Evolutionary conservation across 495 filamentous ascomycete species (phyloP), one percentile per base, ranked within the genome.

Genomic region (Neurospora cerealis): DNA sequence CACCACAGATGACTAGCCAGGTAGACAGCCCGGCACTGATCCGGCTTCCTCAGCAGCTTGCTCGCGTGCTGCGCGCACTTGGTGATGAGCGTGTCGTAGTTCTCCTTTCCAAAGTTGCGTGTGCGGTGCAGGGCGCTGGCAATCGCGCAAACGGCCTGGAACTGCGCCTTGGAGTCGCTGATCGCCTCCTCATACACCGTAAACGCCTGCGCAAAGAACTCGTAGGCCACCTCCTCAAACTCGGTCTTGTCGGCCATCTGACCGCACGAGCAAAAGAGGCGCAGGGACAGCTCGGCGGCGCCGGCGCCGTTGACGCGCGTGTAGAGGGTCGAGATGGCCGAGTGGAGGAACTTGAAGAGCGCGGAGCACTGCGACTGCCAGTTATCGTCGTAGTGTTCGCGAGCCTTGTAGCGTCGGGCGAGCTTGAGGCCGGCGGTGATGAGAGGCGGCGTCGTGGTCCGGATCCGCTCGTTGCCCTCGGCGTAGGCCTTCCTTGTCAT

Each of bases 171-270:
- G 17, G 93, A 97, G 80, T 99, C 96, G 72, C 93, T 95, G 73
- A 99, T 92, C 2, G 92, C 89, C 82, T 98, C 96, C 79, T 99
- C 96, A 80, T 99, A 99, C 39, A 98, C 93, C 0, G 96, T 98
- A 75, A 99, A 99, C 1, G 96, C 96, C 79, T 99, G 96, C 3
- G 95, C 96, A 78, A 98, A 99, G 86, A 96, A 98, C 81, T 99
- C 96, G 81, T 99, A 99, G 21, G 93, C 92, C 36, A 97, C 92
- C 83, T 98, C 96, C 81, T 98, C 96, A 76, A 95, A 95, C 17
- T 92, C 93, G 6, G 91, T 95, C 81, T 96, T 93, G 77, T 97
- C 95, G 32, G 96, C 94, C 38, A 95, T 91, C 82, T 98, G 95
- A 19, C 96, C 96, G 78, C 93, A 97, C 74, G 92, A 90, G 70